Conservation (phyloP, 805 yeast genomes). For the Ogataea pignaliae region DNA sequence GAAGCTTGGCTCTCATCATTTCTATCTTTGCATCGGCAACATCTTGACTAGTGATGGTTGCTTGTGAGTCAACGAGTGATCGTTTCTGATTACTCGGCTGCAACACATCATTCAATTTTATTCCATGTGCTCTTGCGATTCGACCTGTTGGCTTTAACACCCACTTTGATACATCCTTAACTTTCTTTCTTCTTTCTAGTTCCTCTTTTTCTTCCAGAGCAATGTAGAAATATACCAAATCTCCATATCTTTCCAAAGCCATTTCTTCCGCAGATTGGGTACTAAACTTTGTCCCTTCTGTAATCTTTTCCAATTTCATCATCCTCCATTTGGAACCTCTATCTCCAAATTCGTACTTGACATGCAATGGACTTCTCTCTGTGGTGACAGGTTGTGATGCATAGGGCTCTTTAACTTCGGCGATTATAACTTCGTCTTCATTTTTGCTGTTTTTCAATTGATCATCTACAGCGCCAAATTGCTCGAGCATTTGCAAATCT, state of each 20-base stretch:
- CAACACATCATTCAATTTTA: neutral
- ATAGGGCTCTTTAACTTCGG: neutral
- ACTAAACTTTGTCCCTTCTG: conserved; percentile 17
- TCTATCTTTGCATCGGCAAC: conserved; percentile 31
- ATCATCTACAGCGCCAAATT: neutral
- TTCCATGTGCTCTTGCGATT: conserved; percentile 17
- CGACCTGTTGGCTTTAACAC: conserved; percentile 24
- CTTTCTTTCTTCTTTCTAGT: conserved; percentile 16
- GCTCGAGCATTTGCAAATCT: conserved; percentile 6
- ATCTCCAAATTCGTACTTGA: conserved; percentile 34
- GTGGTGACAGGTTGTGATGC: neutral
- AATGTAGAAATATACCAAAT: conserved; percentile 23
- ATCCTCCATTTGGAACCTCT: conserved; percentile 35
- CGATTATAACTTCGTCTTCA: neutral
- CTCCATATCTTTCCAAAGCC: conserved; percentile 29
- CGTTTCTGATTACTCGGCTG: neutral
- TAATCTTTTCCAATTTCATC: conserved; percentile 29
- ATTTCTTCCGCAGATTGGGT: conserved; percentile 17
- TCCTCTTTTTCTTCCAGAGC: conserved; percentile 33
- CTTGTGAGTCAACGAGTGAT: neutral
- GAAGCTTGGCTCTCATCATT: conserved; percentile 31
- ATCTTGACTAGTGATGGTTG: conserved; percentile 2
- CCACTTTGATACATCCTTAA: conserved; percentile 12
- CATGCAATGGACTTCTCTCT: conserved; percentile 7
- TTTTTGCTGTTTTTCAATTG: neutral